Conservation (phyloP, 306 rosid genomes). For the Herpetospermum pedunculosum region DNA sequence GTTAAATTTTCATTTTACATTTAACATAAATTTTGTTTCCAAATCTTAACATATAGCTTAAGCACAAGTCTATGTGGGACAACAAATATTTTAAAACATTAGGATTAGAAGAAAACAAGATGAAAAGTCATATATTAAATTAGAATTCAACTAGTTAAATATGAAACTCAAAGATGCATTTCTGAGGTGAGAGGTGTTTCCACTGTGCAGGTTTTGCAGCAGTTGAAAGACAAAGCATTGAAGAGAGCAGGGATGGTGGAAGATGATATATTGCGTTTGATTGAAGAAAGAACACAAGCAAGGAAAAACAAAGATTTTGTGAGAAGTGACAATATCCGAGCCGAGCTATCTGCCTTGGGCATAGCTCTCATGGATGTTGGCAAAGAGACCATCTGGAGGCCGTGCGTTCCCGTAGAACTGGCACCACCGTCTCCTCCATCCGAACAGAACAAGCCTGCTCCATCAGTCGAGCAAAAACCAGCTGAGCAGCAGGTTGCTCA, state of each 20-base stretch:
- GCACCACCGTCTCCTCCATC: not conserved
- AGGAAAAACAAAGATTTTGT: constrained; percentile 62
- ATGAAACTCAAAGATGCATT: not conserved
- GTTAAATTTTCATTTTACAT: not conserved
- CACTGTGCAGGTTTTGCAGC: constrained; percentile 54
- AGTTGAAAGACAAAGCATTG: constrained; percentile 68
- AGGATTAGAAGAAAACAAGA: not conserved
- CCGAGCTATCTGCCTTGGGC: constrained; percentile 56
- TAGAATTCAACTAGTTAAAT: not conserved
- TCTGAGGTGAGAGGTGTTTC: not conserved
- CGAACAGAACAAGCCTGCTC: not conserved
- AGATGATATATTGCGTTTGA: constrained; percentile 44
- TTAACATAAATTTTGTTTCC: not conserved
- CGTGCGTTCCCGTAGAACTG: constrained; percentile 12
- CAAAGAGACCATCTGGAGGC: constrained; percentile 28
- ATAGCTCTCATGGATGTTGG: constrained; percentile 88
- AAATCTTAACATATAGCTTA: not conserved
- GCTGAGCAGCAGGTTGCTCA: not conserved
- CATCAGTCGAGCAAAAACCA: not conserved
- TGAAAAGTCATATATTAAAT: not conserved
- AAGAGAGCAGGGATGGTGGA: constrained; percentile 63
- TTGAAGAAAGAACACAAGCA: constrained; percentile 68
- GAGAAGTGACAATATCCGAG: constrained; percentile 65
- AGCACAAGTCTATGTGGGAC: not conserved
- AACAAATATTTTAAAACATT: not conserved